Percentiles rank a stretch among this genome's conserved stretches.
Evolutionary conservation across 305 asterid genomes (phyloP).

Genomic region (Coffea humblotiana): DNA sequence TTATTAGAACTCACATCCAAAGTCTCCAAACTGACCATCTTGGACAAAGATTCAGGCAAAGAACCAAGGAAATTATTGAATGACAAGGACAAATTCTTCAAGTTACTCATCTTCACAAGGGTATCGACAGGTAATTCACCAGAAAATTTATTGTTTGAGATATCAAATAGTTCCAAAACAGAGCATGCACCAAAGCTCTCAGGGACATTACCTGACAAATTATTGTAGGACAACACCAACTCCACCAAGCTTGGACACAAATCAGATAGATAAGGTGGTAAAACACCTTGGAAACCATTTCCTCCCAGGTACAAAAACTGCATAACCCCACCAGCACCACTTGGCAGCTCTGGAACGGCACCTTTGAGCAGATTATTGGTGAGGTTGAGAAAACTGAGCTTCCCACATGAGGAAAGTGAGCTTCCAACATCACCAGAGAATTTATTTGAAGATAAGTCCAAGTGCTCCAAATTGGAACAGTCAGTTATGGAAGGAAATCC

Average conservation of each 20-base stretch:
- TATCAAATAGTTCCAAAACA: slow-evolving; percentile 52
- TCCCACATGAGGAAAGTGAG: slow-evolving; percentile 54
- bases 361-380: slow-evolving; percentile 69
- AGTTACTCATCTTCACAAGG: slow-evolving; percentile 48
- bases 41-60: slow-evolving; percentile 66
- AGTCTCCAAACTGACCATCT: slow-evolving; percentile 50
- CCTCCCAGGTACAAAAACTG: slow-evolving; percentile 58
- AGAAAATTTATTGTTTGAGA: slow-evolving; percentile 65
- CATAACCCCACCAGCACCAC: slow-evolving; percentile 37
- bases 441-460: slow-evolving; percentile 78
- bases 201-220: slow-evolving; percentile 65
- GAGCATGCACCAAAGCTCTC: slow-evolving; percentile 63
- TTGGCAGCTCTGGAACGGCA: slow-evolving; percentile 46
- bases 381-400: slow-evolving; percentile 66
- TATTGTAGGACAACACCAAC: slow-evolving; percentile 65
- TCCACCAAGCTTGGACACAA: slow-evolving; percentile 63
- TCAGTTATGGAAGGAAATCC: slow-evolving; percentile 47
- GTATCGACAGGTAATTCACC: slow-evolving; percentile 75
- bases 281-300: slow-evolving; percentile 54
- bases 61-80: slow-evolving; percentile 67
- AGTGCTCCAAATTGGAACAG: slow-evolving; percentile 58
- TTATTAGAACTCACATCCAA: slow-evolving; percentile 88
- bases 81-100: slow-evolving; percentile 61
- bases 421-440: slow-evolving; percentile 55
- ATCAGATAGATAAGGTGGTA: slow-evolving; percentile 47